Percentiles rank a stretch among this genome's conserved stretches.
Conservation (phyloP, 177 flowering plant species). For the Telopea speciosissima region DNA sequence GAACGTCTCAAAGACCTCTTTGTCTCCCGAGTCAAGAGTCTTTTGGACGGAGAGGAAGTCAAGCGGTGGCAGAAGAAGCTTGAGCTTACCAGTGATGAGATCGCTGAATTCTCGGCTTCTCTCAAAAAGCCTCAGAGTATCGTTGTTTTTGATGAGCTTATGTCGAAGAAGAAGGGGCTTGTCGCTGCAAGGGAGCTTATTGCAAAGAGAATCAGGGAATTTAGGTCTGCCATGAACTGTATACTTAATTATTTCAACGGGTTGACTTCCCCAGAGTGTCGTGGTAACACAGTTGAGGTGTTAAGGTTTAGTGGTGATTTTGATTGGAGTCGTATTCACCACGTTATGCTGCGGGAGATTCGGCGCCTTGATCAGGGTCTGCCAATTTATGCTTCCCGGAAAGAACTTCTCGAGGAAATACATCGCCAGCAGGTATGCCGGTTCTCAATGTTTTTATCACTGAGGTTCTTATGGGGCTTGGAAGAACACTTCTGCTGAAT, state of each 20-base stretch:
- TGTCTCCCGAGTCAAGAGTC: conserved; percentile 12
- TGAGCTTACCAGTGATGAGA: conserved; percentile 20
- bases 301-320: conserved; percentile 24
- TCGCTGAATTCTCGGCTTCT: conserved; percentile 11
- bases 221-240: conserved; percentile 51
- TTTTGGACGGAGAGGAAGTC: conserved; percentile 39
- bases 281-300: conserved; percentile 14
- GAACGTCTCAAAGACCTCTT: conserved; percentile 33
- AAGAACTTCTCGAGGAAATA: conserved; percentile 40
- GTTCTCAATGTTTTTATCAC: neutral
- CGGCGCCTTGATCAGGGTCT: conserved; percentile 59
- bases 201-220: conserved; percentile 48
- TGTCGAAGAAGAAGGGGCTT: conserved; percentile 31
- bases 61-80: conserved; percentile 26
- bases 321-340: conserved; percentile 42
- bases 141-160: conserved; percentile 4
- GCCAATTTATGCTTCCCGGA: conserved; percentile 55
- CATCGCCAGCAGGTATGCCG: conserved; percentile 46
- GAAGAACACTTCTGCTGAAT: too few relatives aligned
- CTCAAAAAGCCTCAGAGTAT: neutral
- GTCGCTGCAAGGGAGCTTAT: conserved; percentile 37
- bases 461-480: neutral
- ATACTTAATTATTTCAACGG: conserved; percentile 35
- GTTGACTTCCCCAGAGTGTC: conserved; percentile 7
- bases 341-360: conserved; percentile 44